Evolutionary conservation across 768 basidiomycete species (phyloP), one percentile per base, ranked within the genome.

Genomic region (Harrya chromipes): DNA sequence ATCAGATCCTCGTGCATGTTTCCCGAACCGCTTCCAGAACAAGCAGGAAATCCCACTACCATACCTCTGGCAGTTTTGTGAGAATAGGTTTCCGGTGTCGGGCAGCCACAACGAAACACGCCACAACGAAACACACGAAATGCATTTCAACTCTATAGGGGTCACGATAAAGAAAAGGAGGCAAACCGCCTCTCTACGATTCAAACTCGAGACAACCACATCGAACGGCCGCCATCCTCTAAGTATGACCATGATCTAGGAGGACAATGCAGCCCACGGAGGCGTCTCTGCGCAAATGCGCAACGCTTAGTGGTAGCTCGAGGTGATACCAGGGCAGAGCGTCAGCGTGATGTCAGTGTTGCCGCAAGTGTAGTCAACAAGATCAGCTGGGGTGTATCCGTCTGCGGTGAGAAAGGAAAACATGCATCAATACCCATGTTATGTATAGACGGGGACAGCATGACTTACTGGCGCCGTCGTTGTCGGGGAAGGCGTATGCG

Each of bases 401-500:
- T 0, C 65, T 69, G 36, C 23, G 14, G 13, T 17, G 27, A 14
- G 21, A 7, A 34, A 17, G 10, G 29, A 14, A 21, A 8, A 27
- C 14, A 4, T 16, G 2, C 7, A 27, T 63, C 10, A 63, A 16
- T n/a, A 42, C 5, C 33, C 19, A 2, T 6, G 13, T 33, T 6
- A 4, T 17, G 17, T 6, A 33, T 13, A 37, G 14, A 19, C n/a
- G 6, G 21, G 12, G 34, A 29, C 6, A 14, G 31, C 3, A 6
- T 7, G 24, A 53, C 62, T 44, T 43, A 69, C 65, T 0, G 4
- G 65, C 33, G 17, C 67, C 67, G 16, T 69, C 67, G 34, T 66
- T 67, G 52, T 67, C 67, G 19, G 65, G 65, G 60, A 66, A 66
- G 20, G 65, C 65, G 10, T 69, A 69, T 26, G 67, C 65, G 19